Conservation (phyloP, 2,329 filamentous ascomycete species). For the Furcasterigmium furcatum region DNA sequence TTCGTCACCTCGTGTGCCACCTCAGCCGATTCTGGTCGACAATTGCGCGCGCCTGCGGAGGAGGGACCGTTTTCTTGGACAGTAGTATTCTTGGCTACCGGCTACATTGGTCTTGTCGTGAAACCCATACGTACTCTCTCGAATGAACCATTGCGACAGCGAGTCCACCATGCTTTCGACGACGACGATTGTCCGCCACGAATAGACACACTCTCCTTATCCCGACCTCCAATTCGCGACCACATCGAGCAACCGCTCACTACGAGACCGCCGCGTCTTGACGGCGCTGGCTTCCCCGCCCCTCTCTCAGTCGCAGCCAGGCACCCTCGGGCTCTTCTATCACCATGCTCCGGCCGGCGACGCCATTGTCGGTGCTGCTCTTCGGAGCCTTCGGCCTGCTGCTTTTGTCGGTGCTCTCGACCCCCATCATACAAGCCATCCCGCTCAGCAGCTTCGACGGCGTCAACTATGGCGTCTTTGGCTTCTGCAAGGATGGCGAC, state of each 20-base stretch:
- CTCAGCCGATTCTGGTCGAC: too few species aligned
- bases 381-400: constrained; percentile 82
- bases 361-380: constrained; percentile 83
- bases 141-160: not conserved
- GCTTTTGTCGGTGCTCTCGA: constrained; percentile 84
- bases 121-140: not conserved
- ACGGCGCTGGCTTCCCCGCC: constrained; percentile 34
- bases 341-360: constrained; percentile 86
- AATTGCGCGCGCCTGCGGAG: not conserved
- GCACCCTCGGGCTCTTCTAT: not conserved
- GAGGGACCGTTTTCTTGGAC: not conserved
- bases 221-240: not conserved
- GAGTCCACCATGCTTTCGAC: not conserved
- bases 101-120: not conserved
- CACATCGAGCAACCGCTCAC: constrained; percentile 1
- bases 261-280: constrained; percentile 35
- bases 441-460: constrained; percentile 75
- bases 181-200: not conserved
- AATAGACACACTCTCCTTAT: not conserved
- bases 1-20: not conserved
- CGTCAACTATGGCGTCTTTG: constrained; percentile 88
- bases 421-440: constrained; percentile 82
- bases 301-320: constrained; percentile 11
- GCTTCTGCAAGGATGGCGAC: constrained; percentile 65
- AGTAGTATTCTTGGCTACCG: not conserved